A percentile compares a stretch with the other conserved stretches of the same genome.
Evolutionary conservation across 1,139 yeast species (phyloP).

Genomic region (Pichia inconspicua): DNA sequence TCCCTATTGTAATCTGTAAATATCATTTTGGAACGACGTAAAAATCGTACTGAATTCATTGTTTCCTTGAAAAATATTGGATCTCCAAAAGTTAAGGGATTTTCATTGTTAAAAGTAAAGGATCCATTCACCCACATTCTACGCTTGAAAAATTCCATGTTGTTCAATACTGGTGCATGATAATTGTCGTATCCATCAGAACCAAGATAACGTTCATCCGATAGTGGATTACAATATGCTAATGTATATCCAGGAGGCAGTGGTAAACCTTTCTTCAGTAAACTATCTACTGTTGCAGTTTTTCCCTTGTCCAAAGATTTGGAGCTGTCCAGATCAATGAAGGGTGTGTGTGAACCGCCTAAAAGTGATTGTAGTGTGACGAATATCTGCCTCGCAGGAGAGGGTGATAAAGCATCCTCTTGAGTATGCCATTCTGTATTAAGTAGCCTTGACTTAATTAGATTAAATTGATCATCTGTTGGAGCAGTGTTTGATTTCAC

Average conservation of each 20-base stretch:
- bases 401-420: constrained; percentile 24
- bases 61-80: constrained; percentile 39
- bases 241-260: constrained; percentile 57
- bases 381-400: constrained; percentile 21
- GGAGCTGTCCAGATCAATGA: constrained; percentile 9
- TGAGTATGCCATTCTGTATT: constrained; percentile 17
- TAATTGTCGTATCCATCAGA: constrained; percentile 77
- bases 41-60: constrained; percentile 16
- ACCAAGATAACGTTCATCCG: constrained; percentile 42
- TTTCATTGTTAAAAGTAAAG: constrained; percentile 32
- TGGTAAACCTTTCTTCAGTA: constrained; percentile 19
- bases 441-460: constrained; percentile 12
- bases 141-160: constrained; percentile 36
- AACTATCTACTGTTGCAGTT: not conserved
- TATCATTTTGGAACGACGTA: constrained; percentile 13
- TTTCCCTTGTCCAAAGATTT: not conserved
- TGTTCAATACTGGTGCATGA: constrained; percentile 51
- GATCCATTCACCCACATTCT: constrained; percentile 82
- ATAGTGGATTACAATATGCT: constrained; percentile 52
- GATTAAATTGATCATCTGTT: constrained; percentile 4
- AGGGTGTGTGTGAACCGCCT: constrained; percentile 6
- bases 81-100: constrained; percentile 33
- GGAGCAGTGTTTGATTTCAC: not conserved
- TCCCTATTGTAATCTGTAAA: constrained; percentile 22
- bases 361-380: constrained; percentile 24